Evolutionary conservation across 179 eudicot species (phyloP).

Genomic region (Spinacia oleracea): DNA sequence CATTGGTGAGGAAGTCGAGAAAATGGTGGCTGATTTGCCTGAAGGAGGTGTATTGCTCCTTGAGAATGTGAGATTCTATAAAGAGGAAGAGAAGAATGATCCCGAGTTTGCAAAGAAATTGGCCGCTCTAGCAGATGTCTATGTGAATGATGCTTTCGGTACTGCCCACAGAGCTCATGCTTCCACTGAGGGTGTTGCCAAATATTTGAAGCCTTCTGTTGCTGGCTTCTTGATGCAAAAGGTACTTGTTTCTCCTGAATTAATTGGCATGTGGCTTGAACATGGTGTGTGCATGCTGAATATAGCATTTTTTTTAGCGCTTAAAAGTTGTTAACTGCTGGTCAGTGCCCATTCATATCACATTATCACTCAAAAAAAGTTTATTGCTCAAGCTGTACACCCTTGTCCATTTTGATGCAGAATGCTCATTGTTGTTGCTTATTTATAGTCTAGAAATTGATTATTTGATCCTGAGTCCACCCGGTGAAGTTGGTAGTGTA

Average conservation of each 20-base stretch:
- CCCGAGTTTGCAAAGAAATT: slow-evolving; percentile 53
- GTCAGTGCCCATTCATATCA: too few relatives aligned
- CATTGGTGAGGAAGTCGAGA: slow-evolving; percentile 50
- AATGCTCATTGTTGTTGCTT: too few relatives aligned
- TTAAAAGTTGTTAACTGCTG: too few relatives aligned
- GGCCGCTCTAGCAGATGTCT: slow-evolving; percentile 45
- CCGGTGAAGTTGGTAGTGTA: too few relatives aligned
- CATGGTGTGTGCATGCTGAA: too few relatives aligned
- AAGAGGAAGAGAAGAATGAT: slow-evolving; percentile 55
- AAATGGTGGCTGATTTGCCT: slow-evolving; percentile 28
- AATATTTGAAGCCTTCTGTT: slow-evolving; percentile 40
- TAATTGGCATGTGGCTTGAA: too few relatives aligned
- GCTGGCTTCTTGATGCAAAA: slow-evolving; percentile 45
- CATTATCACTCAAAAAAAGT: too few relatives aligned
- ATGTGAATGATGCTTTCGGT: slow-evolving; percentile 52
- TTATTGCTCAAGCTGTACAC: too few relatives aligned
- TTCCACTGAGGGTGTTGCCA: slow-evolving; percentile 37
- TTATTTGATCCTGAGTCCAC: too few relatives aligned
- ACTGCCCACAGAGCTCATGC: slow-evolving; percentile 46
- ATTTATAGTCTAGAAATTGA: too few relatives aligned
- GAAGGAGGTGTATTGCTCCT: slow-evolving; percentile 39
- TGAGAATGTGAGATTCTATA: slow-evolving; percentile 54
- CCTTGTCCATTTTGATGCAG: too few relatives aligned
- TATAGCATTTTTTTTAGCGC: too few relatives aligned
- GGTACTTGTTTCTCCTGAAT: slow-evolving; percentile 12